Base-by-base conservation (phyloP, 257 asterid species). In the Nicotiana attenuata region DNA sequence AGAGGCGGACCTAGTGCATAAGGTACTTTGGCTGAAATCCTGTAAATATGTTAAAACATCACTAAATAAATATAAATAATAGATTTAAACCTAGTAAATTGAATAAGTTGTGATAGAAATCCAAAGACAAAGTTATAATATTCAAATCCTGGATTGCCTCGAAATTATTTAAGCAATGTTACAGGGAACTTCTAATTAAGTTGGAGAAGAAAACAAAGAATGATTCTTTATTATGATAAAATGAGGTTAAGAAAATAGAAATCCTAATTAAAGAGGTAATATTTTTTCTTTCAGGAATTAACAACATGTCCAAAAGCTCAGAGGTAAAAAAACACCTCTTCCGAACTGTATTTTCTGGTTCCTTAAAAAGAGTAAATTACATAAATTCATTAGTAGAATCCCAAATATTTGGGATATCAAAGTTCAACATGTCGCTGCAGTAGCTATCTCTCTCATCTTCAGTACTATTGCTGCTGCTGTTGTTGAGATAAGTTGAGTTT, bases 371-470 rank as follows among this genome's bases (percentile, higher is more conserved):
- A 15, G 75, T 60, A 65, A 78, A 66, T 60, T 84, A 89, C 89
- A 94, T 83, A 86, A 91, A 92, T 81, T 82, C 92, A 83, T 78
- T 85, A 33, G 91, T 93, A 80, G 80, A 15, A 75, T 89, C 94
- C 82, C 90, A 87, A 31, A 87, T 79, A 38, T 91, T 90, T 1
- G 88, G 83, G 28, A 94, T 88, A 69, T 93, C 92, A 65, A 88
- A 94, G 86, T 91, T 90, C 83, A 90, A 77, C 88, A 94, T 65
- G 65, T 87, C 85, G 76, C 97, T 89, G 91, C 93, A 87, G 66
- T 91, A 87, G 65, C 90, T 90, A 61, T 88, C 97, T 79, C 88
- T 88, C 65, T 92, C 97, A 57, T 90, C 97, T 79, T 91, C 97
- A 4, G 82, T 75, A 50, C 78, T 65, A 9, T 65, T 80, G 33